Evolutionary conservation across 2,329 filamentous ascomycete species (phyloP).

Genomic region (Capronia americana): DNA sequence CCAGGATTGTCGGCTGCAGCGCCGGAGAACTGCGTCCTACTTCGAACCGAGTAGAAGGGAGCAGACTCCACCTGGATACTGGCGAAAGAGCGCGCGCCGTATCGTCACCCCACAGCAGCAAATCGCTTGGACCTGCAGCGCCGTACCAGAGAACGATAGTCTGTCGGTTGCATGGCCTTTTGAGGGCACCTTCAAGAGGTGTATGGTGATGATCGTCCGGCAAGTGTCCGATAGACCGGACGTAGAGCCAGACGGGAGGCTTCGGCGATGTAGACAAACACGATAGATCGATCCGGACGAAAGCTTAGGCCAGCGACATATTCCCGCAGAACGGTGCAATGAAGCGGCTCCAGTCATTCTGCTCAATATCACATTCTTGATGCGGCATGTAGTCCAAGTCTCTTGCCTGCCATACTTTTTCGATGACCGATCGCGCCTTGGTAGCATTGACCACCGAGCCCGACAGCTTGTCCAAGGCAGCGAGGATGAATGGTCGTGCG

Average conservation of each 20-base stretch:
- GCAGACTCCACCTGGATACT: no score
- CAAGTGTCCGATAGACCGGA: no score
- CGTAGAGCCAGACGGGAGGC: no score
- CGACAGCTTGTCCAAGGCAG: constrained; percentile 50
- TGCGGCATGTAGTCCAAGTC: constrained; percentile 41
- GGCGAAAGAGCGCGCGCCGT: no score
- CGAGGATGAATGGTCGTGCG: constrained; percentile 50
- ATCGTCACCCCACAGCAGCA: no score
- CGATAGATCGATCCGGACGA: neutral
- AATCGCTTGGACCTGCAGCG: constrained; percentile 5
- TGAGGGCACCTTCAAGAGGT: no score
- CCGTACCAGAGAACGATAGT: neutral
- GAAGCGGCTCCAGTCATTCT: constrained; percentile 27
- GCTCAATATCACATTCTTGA: neutral
- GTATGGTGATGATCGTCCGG: no score
- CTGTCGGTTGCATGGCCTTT: neutral
- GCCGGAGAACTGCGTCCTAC: constrained; percentile 11
- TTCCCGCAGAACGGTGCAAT: constrained; percentile 29
- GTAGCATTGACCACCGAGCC: constrained; percentile 54
- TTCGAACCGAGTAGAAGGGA: neutral
- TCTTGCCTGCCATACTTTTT: constrained; percentile 56
- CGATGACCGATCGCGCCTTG: constrained; percentile 55
- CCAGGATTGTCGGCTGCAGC: neutral
- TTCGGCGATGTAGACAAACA: neutral
- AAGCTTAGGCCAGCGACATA: constrained; percentile 25